Conservation (phyloP, 2,329 filamentous ascomycete species). For the Aspergillus alliaceus region DNA sequence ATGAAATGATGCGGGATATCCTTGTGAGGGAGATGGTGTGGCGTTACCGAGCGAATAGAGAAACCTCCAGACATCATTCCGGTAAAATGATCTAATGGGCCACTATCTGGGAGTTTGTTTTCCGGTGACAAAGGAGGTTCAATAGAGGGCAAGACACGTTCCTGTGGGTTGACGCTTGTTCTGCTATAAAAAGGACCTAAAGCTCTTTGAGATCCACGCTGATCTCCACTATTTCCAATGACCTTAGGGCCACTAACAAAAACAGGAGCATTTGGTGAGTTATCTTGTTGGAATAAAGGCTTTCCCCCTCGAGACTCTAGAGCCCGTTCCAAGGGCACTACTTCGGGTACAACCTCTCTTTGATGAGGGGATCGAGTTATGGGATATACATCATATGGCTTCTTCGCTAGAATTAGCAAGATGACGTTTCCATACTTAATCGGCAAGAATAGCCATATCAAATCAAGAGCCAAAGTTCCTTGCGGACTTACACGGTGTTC, state of each 20-base stretch:
- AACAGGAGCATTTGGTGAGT: constrained; percentile 27
- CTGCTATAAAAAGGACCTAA: constrained; percentile 16
- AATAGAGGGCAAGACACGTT: constrained; percentile 38
- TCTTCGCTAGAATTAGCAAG: constrained; percentile 28
- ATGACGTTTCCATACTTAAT: neutral
- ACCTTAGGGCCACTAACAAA: constrained; percentile 33
- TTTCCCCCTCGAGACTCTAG: constrained; percentile 18
- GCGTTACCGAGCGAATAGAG: constrained; percentile 31
- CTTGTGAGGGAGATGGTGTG: constrained; percentile 22
- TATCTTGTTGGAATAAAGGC: constrained; percentile 13
- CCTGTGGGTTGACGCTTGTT: constrained; percentile 23
- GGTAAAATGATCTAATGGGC: constrained; percentile 28
- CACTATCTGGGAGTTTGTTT: constrained; percentile 22
- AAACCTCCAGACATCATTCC: constrained; percentile 29
- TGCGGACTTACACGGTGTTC: constrained; percentile 21
- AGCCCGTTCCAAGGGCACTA: constrained; percentile 22
- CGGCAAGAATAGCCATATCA: neutral
- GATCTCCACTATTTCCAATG: constrained; percentile 15
- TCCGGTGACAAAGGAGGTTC: constrained; percentile 28
- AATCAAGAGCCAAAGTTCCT: neutral
- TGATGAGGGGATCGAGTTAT: constrained; percentile 18
- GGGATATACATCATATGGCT: constrained; percentile 22
- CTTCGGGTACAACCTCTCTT: constrained; percentile 22
- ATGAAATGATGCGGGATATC: constrained; percentile 20
- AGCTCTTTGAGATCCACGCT: constrained; percentile 17